Evolutionary conservation across 257 asterid species (phyloP), one percentile per base, ranked within the genome.

Genomic region (Plantago major): DNA sequence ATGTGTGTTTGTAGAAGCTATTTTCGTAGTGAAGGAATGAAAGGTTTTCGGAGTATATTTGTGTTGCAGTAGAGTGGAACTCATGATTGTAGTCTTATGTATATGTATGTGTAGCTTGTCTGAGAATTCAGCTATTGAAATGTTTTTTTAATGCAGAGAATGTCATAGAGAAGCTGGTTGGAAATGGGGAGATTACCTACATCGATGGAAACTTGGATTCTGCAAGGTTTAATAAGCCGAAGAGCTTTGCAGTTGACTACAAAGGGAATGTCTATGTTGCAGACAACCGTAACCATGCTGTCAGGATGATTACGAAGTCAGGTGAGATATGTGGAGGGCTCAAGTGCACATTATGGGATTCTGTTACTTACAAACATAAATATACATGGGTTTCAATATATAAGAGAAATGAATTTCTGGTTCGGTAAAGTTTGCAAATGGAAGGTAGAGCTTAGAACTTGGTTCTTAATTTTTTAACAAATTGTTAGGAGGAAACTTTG

Each of bases 241-340:
- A 44, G 74, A 88, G 91, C 72, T 88, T 90, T 66, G 88, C 89
- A 0, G 81, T 85, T 70, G 97, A 90, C 83, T 74, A 46, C 67
- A 80, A 42, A 12, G 96, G 95, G 52, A 90, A 90, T 70, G 61
- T 88, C 15, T 90, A 90, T 65, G 90, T 88, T 30, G 96, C 96
- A 42, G 96, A 90, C 64, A 65, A 45, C 69, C 67, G 54, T 58
- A 84, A 79, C 63, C 83, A 72, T 75, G 81, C 82, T 33, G 79
- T 90, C 64, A 75, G 97, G 73, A 90, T 83, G 82, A 83, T 90
- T 56, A 73, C 83, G 60, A 75, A 74, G 72, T 75, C 94, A 71
- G 95, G 98, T 80, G 22, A 50, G 22, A 58, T 7, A 62, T 26
- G 55, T 67, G 18, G 19, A 40, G n/a, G 19, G 19, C 60, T 18